A percentile compares a stretch with the other conserved stretches of the same genome.
These are phyloP conservation scores for Saccharomycopsis crataegensis DNA, from an alignment of 1,139 yeast genomes.

Conservation along the genomic window DNA sequence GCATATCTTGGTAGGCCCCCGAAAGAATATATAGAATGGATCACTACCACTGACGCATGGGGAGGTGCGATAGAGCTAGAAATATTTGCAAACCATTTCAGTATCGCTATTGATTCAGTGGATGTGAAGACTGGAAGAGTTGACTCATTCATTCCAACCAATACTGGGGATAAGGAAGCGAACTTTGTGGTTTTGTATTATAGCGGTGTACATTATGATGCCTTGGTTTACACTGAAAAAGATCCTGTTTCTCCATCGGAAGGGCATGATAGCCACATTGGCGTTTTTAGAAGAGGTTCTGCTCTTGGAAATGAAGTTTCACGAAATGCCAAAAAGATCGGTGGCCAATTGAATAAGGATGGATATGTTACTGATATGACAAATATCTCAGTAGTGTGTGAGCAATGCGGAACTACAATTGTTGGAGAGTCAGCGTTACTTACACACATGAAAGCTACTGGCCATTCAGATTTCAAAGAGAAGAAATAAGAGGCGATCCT, in stretches of 20 bases:
- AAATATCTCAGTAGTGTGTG: slow-evolving; percentile 9
- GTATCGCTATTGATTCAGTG: slow-evolving; percentile 49
- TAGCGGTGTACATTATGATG: slow-evolving; percentile 73
- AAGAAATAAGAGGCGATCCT: background rate
- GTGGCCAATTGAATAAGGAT: slow-evolving; percentile 5
- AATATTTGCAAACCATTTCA: slow-evolving; percentile 49
- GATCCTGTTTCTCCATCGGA: background rate
- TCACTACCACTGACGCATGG: slow-evolving; percentile 56
- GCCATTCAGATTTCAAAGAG: slow-evolving; percentile 12
- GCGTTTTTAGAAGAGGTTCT: slow-evolving; percentile 1
- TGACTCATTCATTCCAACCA: slow-evolving; percentile 48
- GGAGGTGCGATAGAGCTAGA: slow-evolving; percentile 82
- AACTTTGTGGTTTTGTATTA: slow-evolving; percentile 51
- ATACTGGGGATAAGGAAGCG: slow-evolving; percentile 20
- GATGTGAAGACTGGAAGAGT: slow-evolving; percentile 61
- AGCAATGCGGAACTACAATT: slow-evolving; percentile 4
- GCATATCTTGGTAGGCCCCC: slow-evolving; percentile 52
- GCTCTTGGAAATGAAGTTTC: slow-evolving; percentile 5
- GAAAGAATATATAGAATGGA: slow-evolving; percentile 55
- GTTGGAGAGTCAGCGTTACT: slow-evolving; percentile 12
- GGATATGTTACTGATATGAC: slow-evolving; percentile 15
- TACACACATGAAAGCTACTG: slow-evolving; percentile 7
- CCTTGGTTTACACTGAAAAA: slow-evolving; percentile 23
- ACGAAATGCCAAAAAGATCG: background rate
- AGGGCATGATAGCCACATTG: background rate